phyloP scores from a whole-genome alignment of 768 basidiomycete genomes.

The Macrolepiota fuliginosa region DNA sequence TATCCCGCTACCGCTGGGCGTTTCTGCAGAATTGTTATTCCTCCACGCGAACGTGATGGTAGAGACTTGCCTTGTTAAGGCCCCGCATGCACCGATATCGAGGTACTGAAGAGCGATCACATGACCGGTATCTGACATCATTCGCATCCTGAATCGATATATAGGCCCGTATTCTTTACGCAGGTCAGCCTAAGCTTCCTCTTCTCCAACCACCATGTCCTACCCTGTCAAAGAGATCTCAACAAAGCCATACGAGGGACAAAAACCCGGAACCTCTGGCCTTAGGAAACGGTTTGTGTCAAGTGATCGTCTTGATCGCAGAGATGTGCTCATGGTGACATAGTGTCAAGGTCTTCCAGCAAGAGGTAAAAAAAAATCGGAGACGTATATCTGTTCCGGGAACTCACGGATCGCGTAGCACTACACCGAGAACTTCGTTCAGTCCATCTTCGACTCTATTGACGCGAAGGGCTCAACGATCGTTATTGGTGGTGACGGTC shows the following conservation, averaged over 20 bases:
- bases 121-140: constrained; percentile 30
- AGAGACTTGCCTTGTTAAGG: not conserved
- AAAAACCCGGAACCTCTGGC: constrained; percentile 98
- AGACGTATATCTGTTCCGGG: not conserved
- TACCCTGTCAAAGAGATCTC: constrained; percentile 60
- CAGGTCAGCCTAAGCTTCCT: constrained; percentile 1
- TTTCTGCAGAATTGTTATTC: not conserved
- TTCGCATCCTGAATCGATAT: constrained; percentile 11
- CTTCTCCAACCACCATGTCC: constrained; percentile 31
- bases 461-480: constrained; percentile 76
- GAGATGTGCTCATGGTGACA: constrained; percentile 21
- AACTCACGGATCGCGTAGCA: constrained; percentile 46
- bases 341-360: constrained; percentile 98
- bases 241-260: constrained; percentile 88
- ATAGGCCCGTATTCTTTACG: not conserved
- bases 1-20: not conserved
- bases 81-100: not conserved
- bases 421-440: constrained; percentile 99
- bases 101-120: constrained; percentile 24
- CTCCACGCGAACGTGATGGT: not conserved
- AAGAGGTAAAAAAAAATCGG: constrained; percentile 61
- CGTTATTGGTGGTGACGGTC: constrained; percentile 97
- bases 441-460: constrained; percentile 91
- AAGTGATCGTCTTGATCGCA: constrained; percentile 6
- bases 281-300: constrained; percentile 82